Base-by-base conservation (phyloP, 2,329 filamentous ascomycete species). In the Alternaria consortialis region DNA sequence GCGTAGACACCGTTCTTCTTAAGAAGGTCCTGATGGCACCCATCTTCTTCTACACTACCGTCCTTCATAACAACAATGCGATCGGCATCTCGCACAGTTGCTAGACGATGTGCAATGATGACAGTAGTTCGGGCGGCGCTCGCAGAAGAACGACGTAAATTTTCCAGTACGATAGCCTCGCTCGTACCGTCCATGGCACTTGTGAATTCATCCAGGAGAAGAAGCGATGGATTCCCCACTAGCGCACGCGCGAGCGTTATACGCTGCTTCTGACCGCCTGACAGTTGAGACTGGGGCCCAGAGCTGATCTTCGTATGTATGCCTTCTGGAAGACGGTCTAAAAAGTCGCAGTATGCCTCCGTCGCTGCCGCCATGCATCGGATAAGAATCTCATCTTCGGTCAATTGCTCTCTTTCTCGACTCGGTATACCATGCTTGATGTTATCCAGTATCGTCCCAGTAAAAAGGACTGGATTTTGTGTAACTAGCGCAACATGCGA, bases 311-410 rank as follows among this genome's bases (percentile, higher is more conserved):
- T 63, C 15, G 76, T 78, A 27, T 77, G 54, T 7, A 77, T 69
- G 7, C 77, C 77, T 43, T 79, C 65, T 4, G 77, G 76, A 7
- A 80, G 70, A 20, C 70, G 65, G 23, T 72, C 69, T 13, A 79
- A 61, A 56, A 79, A 79, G 36, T 79, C 77, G 43, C 73, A 77
- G 73, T 90, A 86, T 2, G 89, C 88, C 36, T 89, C 80, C 8
- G 74, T 77, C 2, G 86, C 84, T 9, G 88, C 85, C 34, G 67
- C 72, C 17, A 79, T 74, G 13, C 85, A 82, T 29, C 84, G 79
- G 9, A 81, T 76, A 2, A 80, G 60, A 0, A 84, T 81, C 9
- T 83, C 79, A 4, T 74, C 71, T 23, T 77, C 71, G 5, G 69
- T 53, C 1, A 76, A 42, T 7, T 47, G 17, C 36, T 73, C 62